These are phyloP conservation scores for Cryptosporidium ubiquitum DNA, from an alignment of 169 alveolate genomes.

Conservation along the genomic window DNA sequence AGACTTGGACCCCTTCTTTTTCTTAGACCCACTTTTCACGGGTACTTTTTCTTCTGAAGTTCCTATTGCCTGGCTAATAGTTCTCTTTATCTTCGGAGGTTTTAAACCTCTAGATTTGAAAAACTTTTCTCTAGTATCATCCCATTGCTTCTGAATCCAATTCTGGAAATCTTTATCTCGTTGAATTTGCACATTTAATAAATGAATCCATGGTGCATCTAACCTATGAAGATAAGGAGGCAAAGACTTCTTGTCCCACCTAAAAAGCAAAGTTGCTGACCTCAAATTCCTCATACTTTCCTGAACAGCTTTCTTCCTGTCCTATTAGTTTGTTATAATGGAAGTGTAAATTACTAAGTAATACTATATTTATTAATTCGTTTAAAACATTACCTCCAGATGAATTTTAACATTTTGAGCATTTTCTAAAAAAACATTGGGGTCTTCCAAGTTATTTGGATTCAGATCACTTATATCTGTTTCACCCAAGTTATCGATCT, in stretches of 20 bases:
- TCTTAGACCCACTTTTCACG: neutral
- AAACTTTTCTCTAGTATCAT: conserved; percentile 27
- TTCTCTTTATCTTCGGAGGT: conserved; percentile 41
- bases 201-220: conserved; percentile 72
- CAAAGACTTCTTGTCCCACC: conserved; percentile 69
- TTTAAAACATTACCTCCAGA: conserved; percentile 43
- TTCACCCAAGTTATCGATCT: neutral
- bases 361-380: neutral
- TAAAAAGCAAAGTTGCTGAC: conserved; percentile 48
- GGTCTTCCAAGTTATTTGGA: conserved; percentile 60
- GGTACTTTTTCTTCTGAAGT: neutral
- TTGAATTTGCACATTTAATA: conserved; percentile 16
- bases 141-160: conserved; percentile 72
- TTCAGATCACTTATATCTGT: conserved; percentile 27
- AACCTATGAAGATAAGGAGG: conserved; percentile 71
- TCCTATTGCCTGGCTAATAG: conserved; percentile 5
- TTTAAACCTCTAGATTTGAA: conserved; percentile 37
- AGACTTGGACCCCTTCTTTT: neutral
- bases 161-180: conserved; percentile 36
- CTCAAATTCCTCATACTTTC: conserved; percentile 29
- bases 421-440: conserved; percentile 58
- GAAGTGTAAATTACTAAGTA: neutral
- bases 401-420: conserved; percentile 66
- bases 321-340: neutral
- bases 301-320: conserved; percentile 12